These are phyloP conservation scores for Trichoderma harzianum DNA, from an alignment of 2,329 filamentous ascomycete species.

Conservation along the genomic window DNA sequence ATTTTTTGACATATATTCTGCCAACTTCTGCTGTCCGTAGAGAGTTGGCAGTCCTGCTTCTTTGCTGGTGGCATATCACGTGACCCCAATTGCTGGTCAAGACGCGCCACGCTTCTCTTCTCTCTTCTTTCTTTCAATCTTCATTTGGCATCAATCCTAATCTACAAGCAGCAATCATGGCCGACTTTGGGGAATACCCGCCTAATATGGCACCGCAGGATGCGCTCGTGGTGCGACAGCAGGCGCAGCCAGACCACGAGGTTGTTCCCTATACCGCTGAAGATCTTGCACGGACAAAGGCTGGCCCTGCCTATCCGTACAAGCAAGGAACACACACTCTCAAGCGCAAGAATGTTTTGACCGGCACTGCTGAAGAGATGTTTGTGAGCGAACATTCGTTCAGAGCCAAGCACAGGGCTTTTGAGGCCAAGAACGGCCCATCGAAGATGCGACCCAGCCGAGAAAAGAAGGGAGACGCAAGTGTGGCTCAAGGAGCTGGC, in stretches of 20 bases:
- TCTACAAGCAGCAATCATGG: constrained; percentile 42
- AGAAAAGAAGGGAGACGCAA: constrained; percentile 80
- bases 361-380: constrained; percentile 83
- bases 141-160: background rate
- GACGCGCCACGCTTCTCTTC: constrained; percentile 12
- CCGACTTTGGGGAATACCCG: constrained; percentile 61
- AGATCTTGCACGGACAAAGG: constrained; percentile 61
- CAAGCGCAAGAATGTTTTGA: constrained; percentile 79
- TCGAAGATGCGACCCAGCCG: constrained; percentile 67
- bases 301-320: constrained; percentile 75
- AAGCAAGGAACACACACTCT: constrained; percentile 56
- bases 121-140: background rate
- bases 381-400: constrained; percentile 90
- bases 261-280: constrained; percentile 67
- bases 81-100: background rate
- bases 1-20: background rate
- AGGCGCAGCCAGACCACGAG: constrained; percentile 56
- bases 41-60: background rate
- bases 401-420: constrained; percentile 77
- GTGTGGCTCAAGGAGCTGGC: constrained; percentile 78
- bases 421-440: constrained; percentile 63
- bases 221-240: constrained; percentile 56
- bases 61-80: background rate
- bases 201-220: constrained; percentile 64
- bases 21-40: background rate